Evolutionary conservation across 352 stramenopile species (phyloP).

Genomic region (Phytophthora kernoviae): DNA sequence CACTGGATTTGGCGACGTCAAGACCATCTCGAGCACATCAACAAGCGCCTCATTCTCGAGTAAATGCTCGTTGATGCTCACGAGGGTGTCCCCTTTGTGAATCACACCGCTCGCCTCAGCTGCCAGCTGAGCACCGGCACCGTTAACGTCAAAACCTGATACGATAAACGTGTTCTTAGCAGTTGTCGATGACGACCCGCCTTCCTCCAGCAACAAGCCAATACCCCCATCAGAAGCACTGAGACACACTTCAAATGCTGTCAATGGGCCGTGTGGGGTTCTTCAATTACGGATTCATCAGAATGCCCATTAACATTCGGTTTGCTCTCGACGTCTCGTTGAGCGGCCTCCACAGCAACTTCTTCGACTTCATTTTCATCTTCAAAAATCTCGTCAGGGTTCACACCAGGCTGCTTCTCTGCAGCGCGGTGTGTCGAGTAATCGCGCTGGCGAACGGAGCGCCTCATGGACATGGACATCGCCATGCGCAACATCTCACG

Average conservation of each 20-base stretch:
- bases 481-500: conserved; percentile 33
- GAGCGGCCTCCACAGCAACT: conserved; percentile 15
- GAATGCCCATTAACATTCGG: background rate
- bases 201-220: conserved; percentile 60
- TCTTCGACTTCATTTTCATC: conserved; percentile 27
- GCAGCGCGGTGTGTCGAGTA: conserved; percentile 48
- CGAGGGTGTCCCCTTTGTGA: conserved; percentile 53
- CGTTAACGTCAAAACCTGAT: conserved; percentile 68
- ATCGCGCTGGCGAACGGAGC: conserved; percentile 57
- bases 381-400: conserved; percentile 74
- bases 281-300: conserved; percentile 5
- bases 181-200: background rate
- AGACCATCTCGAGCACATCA: conserved; percentile 71
- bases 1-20: conserved; percentile 73
- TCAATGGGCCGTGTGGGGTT: conserved; percentile 26
- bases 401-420: conserved; percentile 51
- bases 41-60: conserved; percentile 51
- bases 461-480: conserved; percentile 71
- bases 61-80: conserved; percentile 62
- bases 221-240: conserved; percentile 75
- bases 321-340: background rate
- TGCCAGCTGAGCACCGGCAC: conserved; percentile 61
- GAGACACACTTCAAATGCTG: conserved; percentile 62
- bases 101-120: conserved; percentile 78
- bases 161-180: conserved; percentile 49